These are phyloP conservation scores for Fusarium aywerte DNA, from an alignment of 2,329 filamentous ascomycete genomes.

Conservation along the genomic window DNA sequence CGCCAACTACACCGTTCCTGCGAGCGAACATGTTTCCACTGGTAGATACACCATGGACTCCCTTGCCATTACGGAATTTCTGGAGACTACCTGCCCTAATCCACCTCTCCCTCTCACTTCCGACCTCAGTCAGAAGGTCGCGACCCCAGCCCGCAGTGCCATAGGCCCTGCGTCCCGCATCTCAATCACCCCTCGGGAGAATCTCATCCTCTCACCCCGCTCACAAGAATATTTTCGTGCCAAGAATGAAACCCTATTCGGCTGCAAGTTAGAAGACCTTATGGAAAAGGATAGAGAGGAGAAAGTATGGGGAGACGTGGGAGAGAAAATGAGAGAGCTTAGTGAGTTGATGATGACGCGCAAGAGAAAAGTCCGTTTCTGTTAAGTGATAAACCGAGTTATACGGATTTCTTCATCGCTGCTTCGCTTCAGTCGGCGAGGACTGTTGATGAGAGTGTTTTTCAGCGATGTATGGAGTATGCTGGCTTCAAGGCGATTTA, in stretches of 20 bases:
- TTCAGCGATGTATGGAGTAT: not conserved
- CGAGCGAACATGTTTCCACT: conserved; percentile 1
- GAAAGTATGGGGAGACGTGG: not conserved
- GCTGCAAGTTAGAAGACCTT: conserved; percentile 6
- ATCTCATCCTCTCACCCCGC: conserved; percentile 8
- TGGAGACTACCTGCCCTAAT: not conserved
- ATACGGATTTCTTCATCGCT: conserved; percentile 20
- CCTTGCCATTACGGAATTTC: not conserved
- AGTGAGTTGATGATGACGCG: conserved; percentile 6
- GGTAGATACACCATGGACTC: conserved; percentile 12
- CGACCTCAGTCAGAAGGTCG: conserved; percentile 1
- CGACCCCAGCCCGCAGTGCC: not conserved
- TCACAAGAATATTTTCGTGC: conserved; percentile 18
- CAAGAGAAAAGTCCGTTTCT: not conserved
- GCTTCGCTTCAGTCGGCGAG: conserved; percentile 14
- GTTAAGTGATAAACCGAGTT: conserved; percentile 1
- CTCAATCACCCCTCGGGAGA: conserved; percentile 4
- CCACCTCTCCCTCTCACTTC: not conserved
- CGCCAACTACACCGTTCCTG: conserved; percentile 8
- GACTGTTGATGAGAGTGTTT: conserved; percentile 11
- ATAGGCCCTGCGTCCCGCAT: not conserved
- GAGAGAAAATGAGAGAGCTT: not conserved
- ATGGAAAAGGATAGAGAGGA: conserved; percentile 1
- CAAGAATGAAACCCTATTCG: not conserved
- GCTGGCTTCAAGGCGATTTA: conserved; percentile 12